Evolutionary conservation across 2,329 filamentous ascomycete species (phyloP).

Genomic region (Hypoxylon rubiginosum): DNA sequence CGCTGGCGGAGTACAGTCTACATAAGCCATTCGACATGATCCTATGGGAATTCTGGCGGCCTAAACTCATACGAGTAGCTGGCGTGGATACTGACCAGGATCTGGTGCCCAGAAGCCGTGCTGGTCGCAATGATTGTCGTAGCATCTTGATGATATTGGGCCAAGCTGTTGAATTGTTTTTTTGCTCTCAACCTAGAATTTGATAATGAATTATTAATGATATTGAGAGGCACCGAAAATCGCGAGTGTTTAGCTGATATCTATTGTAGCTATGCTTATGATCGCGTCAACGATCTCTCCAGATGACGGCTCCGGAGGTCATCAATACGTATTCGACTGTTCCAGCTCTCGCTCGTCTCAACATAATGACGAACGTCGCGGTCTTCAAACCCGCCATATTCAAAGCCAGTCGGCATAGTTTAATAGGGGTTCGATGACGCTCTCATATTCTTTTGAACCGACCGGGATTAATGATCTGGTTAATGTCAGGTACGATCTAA

Average conservation of each 20-base stretch:
- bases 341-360: constrained; percentile 13
- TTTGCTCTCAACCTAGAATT: neutral
- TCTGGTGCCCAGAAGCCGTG: constrained; percentile 5
- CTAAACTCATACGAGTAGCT: constrained; percentile 2
- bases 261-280: constrained; percentile 10
- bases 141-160: constrained; percentile 22
- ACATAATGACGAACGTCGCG: constrained; percentile 20
- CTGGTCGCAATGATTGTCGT: constrained; percentile 19
- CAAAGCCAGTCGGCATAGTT: neutral
- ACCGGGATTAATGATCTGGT: neutral
- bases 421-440: constrained; percentile 15
- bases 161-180: neutral
- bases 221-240: neutral
- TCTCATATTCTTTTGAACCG: neutral
- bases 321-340: constrained; percentile 33
- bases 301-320: constrained; percentile 25
- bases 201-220: neutral
- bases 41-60: constrained; percentile 22
- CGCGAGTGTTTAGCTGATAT: constrained; percentile 10
- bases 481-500: neutral
- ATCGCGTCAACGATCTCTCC: constrained; percentile 25
- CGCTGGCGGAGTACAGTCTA: neutral
- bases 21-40: constrained; percentile 12
- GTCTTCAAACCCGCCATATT: constrained; percentile 1
- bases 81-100: constrained; percentile 7